Conservation (phyloP, 805 yeast species). For the Kuraishia borneana region DNA sequence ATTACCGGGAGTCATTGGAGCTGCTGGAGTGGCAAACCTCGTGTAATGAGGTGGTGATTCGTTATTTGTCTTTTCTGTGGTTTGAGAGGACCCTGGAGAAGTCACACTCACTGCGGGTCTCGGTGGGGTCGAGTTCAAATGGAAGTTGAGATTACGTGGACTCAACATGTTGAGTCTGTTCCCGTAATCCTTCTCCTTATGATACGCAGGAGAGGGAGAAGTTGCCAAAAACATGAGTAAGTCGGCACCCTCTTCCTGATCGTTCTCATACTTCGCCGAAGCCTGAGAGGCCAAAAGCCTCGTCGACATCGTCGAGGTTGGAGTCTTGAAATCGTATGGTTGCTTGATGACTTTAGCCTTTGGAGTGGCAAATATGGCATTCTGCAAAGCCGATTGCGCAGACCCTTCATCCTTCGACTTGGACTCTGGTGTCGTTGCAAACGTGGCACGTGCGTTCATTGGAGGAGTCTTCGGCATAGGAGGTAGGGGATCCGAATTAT, state of each 20-base stretch:
- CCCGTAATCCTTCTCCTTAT: not conserved
- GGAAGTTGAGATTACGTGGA: conserved; percentile 2
- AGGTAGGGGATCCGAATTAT: conserved; percentile 7
- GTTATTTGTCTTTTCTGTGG: too few species aligned
- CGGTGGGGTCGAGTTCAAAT: conserved; percentile 4
- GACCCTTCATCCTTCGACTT: conserved; percentile 2
- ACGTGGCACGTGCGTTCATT: not conserved
- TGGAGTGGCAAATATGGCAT: conserved; percentile 20
- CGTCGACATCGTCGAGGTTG: conserved; percentile 8
- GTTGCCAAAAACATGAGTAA: conserved; percentile 63
- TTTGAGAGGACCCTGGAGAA: not conserved
- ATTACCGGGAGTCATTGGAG: conserved; percentile 9
- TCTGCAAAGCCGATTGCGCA: conserved; percentile 12
- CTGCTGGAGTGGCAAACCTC: conserved; percentile 19
- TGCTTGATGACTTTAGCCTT: conserved; percentile 9
- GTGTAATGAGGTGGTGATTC: conserved; percentile 3
- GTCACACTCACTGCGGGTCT: not conserved
- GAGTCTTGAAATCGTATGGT: conserved; percentile 16
- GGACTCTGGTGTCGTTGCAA: not conserved
- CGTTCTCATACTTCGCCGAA: conserved; percentile 9
- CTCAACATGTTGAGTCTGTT: conserved; percentile 1
- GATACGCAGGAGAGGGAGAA: conserved; percentile 4
- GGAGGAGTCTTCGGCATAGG: not conserved
- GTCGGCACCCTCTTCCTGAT: conserved; percentile 63
- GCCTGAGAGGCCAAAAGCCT: conserved; percentile 1